A percentile compares a stretch with the other conserved stretches of the same genome.
phyloP scores from a whole-genome alignment of 1,139 yeast species.

The Pichia sp. region DNA sequence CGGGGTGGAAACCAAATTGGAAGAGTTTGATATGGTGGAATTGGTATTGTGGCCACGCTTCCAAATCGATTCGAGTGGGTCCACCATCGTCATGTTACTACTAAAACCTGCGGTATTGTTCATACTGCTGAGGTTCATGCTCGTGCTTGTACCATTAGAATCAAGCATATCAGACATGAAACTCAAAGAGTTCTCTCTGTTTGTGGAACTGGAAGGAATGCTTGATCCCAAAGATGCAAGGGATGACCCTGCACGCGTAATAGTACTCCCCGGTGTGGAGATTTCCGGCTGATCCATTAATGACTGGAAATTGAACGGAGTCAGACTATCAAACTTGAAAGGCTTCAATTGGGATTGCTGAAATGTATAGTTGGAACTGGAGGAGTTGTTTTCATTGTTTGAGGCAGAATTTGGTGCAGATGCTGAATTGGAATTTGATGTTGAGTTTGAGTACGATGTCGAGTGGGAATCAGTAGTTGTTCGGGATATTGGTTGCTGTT shows the following conservation, averaged over 20 bases:
- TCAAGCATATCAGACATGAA: conserved; percentile 8
- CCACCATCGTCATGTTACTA: conserved; percentile 9
- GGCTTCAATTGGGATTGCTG: not conserved
- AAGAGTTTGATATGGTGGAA: not conserved
- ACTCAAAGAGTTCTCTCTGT: conserved; percentile 6
- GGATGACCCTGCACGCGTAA: conserved; percentile 13
- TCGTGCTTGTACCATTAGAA: not conserved
- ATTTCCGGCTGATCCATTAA: conserved; percentile 6
- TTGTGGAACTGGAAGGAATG: conserved; percentile 6
- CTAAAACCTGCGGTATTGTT: not conserved
- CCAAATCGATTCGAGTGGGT: conserved; percentile 20
- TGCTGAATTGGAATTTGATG: not conserved
- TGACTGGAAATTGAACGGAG: conserved; percentile 10
- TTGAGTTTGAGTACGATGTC: conserved; percentile 1
- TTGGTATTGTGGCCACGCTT: conserved; percentile 13
- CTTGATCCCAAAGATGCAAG: conserved; percentile 10
- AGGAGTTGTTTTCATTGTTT: not conserved
- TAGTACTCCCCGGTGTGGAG: conserved; percentile 10
- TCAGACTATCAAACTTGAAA: conserved; percentile 4
- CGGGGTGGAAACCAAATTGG: not conserved
- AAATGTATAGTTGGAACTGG: not conserved
- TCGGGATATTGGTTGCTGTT: not conserved
- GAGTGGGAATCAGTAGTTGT: not conserved
- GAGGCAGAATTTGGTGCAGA: not conserved
- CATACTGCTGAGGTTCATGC: not conserved